A percentile compares a stretch with the other conserved stretches of the same genome.
These are phyloP conservation scores for Mrakia frigida DNA, from an alignment of 768 basidiomycete species.

Conservation along the genomic window DNA sequence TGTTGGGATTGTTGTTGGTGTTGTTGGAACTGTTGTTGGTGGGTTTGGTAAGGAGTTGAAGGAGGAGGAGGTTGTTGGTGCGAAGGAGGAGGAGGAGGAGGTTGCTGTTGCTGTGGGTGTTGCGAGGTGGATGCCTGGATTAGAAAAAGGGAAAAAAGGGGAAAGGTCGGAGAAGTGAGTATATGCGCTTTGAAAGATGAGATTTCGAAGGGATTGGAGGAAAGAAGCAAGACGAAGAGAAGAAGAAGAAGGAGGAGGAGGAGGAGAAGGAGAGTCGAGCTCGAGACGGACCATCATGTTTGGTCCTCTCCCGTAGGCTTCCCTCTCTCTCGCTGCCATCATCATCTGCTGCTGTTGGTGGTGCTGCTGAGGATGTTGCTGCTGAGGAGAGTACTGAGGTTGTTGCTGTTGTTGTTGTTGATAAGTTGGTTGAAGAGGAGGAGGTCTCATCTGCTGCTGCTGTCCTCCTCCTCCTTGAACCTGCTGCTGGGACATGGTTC, in stretches of 20 bases:
- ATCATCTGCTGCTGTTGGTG: slow-evolving; percentile 15
- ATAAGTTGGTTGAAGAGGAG: not conserved
- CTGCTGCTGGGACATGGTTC: not conserved
- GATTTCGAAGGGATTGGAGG: no score
- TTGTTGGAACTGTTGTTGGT: not conserved
- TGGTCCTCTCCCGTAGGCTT: not conserved
- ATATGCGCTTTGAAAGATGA: no score
- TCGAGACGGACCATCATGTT: not conserved
- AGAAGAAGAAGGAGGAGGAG: not conserved
- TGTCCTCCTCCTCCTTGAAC: not conserved
- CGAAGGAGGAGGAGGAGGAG: not conserved
- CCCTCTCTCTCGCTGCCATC: not conserved
- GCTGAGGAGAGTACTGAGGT: not conserved
- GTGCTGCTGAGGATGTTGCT: not conserved
- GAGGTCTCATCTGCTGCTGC: not conserved
- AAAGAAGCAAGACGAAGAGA: not conserved
- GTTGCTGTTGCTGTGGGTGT: not conserved
- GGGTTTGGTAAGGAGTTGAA: not conserved
- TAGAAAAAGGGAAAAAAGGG: not conserved
- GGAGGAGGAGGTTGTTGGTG: not conserved
- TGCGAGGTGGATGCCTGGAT: not conserved
- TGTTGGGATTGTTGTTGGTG: not conserved
- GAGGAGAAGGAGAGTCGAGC: no score
- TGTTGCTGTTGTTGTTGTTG: not conserved
- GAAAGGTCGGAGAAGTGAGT: not conserved